A percentile compares a stretch with the other conserved stretches of the same genome.
phyloP scores from a whole-genome alignment of 2,329 filamentous ascomycete genomes.

The Didymella keratinophila region DNA sequence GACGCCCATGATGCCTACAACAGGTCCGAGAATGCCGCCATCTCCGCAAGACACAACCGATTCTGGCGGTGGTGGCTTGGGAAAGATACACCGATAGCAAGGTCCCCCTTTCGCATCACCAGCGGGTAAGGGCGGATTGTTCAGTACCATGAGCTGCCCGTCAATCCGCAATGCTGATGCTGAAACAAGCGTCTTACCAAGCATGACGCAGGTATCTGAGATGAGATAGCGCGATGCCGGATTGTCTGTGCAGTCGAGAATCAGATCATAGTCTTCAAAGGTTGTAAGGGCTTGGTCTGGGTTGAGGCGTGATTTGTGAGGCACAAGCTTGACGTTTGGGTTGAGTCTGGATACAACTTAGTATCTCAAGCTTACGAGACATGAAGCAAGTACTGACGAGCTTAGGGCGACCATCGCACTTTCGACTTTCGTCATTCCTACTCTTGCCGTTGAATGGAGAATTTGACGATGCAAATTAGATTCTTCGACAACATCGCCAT shows the following conservation, averaged over 20 bases:
- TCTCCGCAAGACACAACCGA: constrained; percentile 88
- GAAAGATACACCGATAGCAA: constrained; percentile 94
- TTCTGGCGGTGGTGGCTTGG: constrained; percentile 81
- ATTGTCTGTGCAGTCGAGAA: constrained; percentile 95
- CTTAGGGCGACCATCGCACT: constrained; percentile 63
- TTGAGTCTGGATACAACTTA: constrained; percentile 67
- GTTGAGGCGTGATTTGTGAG: constrained; percentile 70
- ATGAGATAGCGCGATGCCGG: constrained; percentile 91
- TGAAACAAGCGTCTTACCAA: constrained; percentile 81
- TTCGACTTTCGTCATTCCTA: constrained; percentile 81
- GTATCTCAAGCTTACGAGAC: not conserved
- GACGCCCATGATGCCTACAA: constrained; percentile 92
- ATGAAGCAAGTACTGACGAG: constrained; percentile 50
- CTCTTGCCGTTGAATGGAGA: constrained; percentile 73
- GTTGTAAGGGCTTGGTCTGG: constrained; percentile 72
- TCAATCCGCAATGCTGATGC: constrained; percentile 89
- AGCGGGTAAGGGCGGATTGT: constrained; percentile 73
- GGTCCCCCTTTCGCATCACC: constrained; percentile 71
- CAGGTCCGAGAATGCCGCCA: constrained; percentile 88
- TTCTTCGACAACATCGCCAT: constrained; percentile 85
- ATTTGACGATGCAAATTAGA: constrained; percentile 96
- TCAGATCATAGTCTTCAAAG: constrained; percentile 76
- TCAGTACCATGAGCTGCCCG: constrained; percentile 88
- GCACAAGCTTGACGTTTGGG: constrained; percentile 69
- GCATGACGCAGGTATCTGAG: constrained; percentile 84